A percentile compares a stretch with the other conserved stretches of the same genome.
phyloP scores from a whole-genome alignment of 2,329 filamentous ascomycete species.

The Penicillium freii region DNA sequence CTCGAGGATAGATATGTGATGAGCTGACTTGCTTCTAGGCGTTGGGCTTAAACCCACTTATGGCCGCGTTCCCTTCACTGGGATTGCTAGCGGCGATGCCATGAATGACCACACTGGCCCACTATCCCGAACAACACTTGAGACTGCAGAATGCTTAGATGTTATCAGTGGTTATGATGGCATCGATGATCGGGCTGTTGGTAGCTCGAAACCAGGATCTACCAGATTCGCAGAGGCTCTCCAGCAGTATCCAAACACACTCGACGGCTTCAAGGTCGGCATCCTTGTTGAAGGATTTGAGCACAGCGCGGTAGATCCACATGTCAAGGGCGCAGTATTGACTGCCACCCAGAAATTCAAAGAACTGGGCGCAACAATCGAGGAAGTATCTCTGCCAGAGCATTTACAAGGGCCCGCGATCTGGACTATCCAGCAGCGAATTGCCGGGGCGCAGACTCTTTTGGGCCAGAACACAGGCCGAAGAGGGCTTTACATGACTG shows the following conservation, averaged over 20 bases:
- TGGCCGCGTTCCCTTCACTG: conserved; percentile 53
- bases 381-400: conserved; percentile 52
- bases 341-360: conserved; percentile 44
- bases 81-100: conserved; percentile 49
- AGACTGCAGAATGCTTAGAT: conserved; percentile 46
- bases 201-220: conserved; percentile 24
- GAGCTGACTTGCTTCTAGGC: conserved; percentile 10
- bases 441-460: conserved; percentile 47
- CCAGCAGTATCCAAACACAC: conserved; percentile 4
- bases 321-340: conserved; percentile 45
- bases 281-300: conserved; percentile 49
- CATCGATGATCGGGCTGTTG: conserved; percentile 49
- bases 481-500: conserved; percentile 50
- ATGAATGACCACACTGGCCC: conserved; percentile 54
- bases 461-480: conserved; percentile 47
- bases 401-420: conserved; percentile 49
- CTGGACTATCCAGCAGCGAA: conserved; percentile 46
- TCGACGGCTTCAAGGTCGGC: conserved; percentile 37
- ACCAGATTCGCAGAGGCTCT: conserved; percentile 19
- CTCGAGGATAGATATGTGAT: too few species aligned
- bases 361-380: conserved; percentile 50
- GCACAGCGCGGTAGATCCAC: conserved; percentile 39
- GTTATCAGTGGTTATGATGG: conserved; percentile 51
- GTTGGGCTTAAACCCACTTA: conserved; percentile 54
- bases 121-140: conserved; percentile 42